Percentiles rank a stretch among this genome's conserved stretches.
These are phyloP conservation scores for Pestalotiopsis sp. DNA, from an alignment of 2,329 filamentous ascomycete genomes.

Conservation along the genomic window DNA sequence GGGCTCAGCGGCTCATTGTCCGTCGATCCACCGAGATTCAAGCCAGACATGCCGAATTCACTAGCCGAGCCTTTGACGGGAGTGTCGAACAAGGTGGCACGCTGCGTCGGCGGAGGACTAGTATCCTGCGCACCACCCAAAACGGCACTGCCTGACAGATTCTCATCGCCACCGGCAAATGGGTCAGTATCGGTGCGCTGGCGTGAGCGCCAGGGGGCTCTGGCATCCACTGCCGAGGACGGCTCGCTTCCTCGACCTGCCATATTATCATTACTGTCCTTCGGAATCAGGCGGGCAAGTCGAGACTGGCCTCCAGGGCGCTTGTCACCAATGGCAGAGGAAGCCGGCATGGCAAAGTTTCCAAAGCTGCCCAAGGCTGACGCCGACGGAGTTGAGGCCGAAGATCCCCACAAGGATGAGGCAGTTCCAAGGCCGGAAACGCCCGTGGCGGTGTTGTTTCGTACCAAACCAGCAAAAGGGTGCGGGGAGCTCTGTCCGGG, in stretches of 20 bases:
- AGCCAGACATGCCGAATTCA: conserved; percentile 66
- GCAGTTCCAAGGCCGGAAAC: conserved; percentile 44
- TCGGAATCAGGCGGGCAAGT: conserved; percentile 82
- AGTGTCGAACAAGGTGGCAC: conserved; percentile 51
- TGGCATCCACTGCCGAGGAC: conserved; percentile 36
- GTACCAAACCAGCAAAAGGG: conserved; percentile 50
- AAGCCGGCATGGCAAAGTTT: conserved; percentile 74
- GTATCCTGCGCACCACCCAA: conserved; percentile 76
- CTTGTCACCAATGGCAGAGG: conserved; percentile 69
- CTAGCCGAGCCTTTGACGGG: conserved; percentile 56
- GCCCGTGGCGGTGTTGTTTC: conserved; percentile 55
- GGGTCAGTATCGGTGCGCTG: conserved; percentile 75
- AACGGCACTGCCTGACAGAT: conserved; percentile 69
- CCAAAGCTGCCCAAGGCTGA: conserved; percentile 85
- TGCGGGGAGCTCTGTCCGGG: conserved; percentile 29
- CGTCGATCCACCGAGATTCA: conserved; percentile 57
- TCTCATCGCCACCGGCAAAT: conserved; percentile 69
- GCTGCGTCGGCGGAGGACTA: conserved; percentile 46
- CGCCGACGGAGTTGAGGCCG: conserved; percentile 61
- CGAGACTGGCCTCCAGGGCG: conserved; percentile 79
- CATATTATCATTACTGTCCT: conserved; percentile 72
- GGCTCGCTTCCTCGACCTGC: conserved; percentile 54
- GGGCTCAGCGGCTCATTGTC: conserved; percentile 82
- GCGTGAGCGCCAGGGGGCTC: conserved; percentile 59
- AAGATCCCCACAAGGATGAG: conserved; percentile 50